Evolutionary conservation across 352 stramenopile species (phyloP).

Genomic region (Phytophthora sp.): DNA sequence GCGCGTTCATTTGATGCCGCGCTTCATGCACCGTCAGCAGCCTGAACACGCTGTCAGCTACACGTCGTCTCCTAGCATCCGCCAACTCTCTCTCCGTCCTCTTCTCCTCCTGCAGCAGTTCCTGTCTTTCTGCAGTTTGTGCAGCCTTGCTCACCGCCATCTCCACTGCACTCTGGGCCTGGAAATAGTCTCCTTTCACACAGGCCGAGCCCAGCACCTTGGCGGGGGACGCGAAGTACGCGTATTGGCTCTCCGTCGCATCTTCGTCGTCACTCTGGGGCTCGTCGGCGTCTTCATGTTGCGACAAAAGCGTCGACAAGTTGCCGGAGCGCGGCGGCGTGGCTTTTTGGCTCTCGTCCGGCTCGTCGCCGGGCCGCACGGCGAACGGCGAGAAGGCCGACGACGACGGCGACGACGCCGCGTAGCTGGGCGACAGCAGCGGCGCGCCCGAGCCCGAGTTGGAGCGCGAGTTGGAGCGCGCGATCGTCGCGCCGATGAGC

Average conservation of each 20-base stretch:
- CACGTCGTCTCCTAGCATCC: constrained; percentile 9
- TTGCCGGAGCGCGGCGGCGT: constrained; percentile 24
- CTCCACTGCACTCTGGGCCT: constrained; percentile 70
- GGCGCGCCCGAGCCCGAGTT: constrained; percentile 14
- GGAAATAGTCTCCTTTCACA: constrained; percentile 77
- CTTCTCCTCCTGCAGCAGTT: constrained; percentile 22
- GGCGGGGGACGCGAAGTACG: constrained; percentile 65
- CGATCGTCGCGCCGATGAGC: constrained; percentile 44
- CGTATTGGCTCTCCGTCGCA: constrained; percentile 35
- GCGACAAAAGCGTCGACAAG: constrained; percentile 18
- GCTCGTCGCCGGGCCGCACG: constrained; percentile 6
- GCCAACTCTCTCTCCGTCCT: neutral
- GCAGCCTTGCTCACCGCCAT: constrained; percentile 51
- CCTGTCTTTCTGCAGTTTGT: constrained; percentile 28
- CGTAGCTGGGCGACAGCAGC: constrained; percentile 54
- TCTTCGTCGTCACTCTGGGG: constrained; percentile 30
- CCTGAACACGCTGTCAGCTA: constrained; percentile 44
- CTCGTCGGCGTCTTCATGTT: constrained; percentile 19
- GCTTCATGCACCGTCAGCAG: constrained; percentile 73
- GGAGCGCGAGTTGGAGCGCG: neutral
- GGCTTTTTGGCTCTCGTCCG: neutral
- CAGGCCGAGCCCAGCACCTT: constrained; percentile 75
- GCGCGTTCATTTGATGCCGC: constrained; percentile 75
- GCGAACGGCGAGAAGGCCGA: constrained; percentile 51
- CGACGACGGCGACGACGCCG: constrained; percentile 47